A percentile compares a stretch with the other conserved stretches of the same genome.
phyloP scores from a whole-genome alignment of 306 rosid genomes.

The Citrullus mucosospermus region DNA sequence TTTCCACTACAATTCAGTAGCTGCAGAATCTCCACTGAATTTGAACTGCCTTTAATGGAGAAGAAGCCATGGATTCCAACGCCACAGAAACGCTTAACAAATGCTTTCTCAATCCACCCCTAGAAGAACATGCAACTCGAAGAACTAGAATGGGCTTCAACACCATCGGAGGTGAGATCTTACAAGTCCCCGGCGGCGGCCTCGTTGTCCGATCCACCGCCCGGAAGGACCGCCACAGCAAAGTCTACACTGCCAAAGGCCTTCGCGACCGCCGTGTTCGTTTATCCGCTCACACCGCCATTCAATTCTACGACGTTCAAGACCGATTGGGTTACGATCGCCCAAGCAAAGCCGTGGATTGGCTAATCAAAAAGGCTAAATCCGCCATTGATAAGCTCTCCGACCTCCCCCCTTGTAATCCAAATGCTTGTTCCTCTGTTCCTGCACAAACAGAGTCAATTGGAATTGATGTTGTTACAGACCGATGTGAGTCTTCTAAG shows the following conservation, averaged over 20 bases:
- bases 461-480: not conserved
- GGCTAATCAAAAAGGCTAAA: conserved; percentile 47
- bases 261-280: conserved; percentile 49
- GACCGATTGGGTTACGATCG: conserved; percentile 57
- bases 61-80: not conserved
- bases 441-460: not conserved
- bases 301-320: conserved; percentile 57
- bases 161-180: conserved; percentile 27
- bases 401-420: conserved; percentile 10
- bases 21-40: not conserved
- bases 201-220: conserved; percentile 21
- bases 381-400: conserved; percentile 42
- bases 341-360: conserved; percentile 57
- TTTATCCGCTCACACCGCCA: conserved; percentile 50
- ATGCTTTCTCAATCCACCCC: not conserved
- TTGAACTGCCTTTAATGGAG: not conserved
- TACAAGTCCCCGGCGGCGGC: conserved; percentile 8
- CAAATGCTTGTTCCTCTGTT: not conserved
- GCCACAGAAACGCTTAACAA: not conserved
- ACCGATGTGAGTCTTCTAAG: not conserved
- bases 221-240: conserved; percentile 49
- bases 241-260: conserved; percentile 47
- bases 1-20: not conserved
- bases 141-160: not conserved
- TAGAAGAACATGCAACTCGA: not conserved